phyloP scores from a whole-genome alignment of 495 filamentous ascomycete species.

The Penicillium robsamsonii region DNA sequence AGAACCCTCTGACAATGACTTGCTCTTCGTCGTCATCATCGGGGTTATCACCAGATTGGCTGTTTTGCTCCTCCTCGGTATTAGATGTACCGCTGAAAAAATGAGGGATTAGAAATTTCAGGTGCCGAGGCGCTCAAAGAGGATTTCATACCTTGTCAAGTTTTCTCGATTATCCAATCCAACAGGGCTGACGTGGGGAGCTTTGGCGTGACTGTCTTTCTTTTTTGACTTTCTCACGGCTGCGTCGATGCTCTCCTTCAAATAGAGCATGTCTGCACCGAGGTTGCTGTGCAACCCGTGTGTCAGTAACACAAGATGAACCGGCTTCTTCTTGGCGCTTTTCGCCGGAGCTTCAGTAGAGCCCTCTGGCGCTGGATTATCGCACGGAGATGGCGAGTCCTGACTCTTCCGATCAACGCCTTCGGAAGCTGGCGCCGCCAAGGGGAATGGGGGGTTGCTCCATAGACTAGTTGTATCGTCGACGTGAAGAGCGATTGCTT shows the following conservation, averaged over 20 bases:
- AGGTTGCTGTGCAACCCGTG: slow-evolving; percentile 96
- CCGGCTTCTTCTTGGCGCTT: slow-evolving; percentile 54
- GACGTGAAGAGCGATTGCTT: slow-evolving; percentile 68
- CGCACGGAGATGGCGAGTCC: slow-evolving; percentile 2
- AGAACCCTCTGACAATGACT: slow-evolving; percentile 90
- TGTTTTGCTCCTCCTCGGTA: neutral
- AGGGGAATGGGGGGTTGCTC: slow-evolving; percentile 82
- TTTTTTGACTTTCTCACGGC: slow-evolving; percentile 66
- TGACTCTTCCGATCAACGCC: slow-evolving; percentile 24
- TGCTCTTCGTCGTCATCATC: slow-evolving; percentile 71
- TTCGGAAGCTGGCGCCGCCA: slow-evolving; percentile 49
- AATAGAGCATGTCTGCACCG: slow-evolving; percentile 93
- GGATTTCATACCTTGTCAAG: slow-evolving; percentile 1
- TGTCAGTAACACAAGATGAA: slow-evolving; percentile 89
- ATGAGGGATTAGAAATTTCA: neutral
- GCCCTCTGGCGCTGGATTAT: neutral
- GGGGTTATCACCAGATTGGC: neutral
- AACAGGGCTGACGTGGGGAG: neutral
- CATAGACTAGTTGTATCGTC: slow-evolving; percentile 88
- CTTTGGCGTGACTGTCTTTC: slow-evolving; percentile 48
- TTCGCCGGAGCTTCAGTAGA: neutral
- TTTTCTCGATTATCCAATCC: neutral
- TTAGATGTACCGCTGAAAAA: neutral
- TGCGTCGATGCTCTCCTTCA: slow-evolving; percentile 95
- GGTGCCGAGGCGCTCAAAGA: neutral